Base-by-base conservation (phyloP, 495 filamentous ascomycete genomes). In the Clavariopsis aquatica region DNA sequence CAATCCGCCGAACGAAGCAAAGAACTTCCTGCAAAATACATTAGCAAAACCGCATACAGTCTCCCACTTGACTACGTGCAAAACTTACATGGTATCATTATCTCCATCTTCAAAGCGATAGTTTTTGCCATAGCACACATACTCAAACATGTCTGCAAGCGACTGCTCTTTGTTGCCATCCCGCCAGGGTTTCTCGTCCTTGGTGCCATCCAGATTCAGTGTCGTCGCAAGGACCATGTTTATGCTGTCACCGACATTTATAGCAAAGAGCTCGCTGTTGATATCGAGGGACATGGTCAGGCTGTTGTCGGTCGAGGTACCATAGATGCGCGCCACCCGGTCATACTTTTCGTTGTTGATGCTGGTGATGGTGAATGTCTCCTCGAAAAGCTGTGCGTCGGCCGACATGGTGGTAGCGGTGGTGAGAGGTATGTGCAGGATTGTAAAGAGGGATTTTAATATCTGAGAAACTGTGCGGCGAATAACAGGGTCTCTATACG, bases 41-140 rank as follows among this genome's bases (percentile, higher is more conserved):
- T 73, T 65, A 74, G 66, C 52, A 46, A 23, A 17, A 23, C 19
- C 13, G 15, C 29, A 17, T 31, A 6, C 54, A 52, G n/a, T 17
- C 15, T 17, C 41, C 41, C 22, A 27, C 0, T 13, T 31, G 24
- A 22, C 5, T 9, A 17, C 12, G 38, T 28, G 22, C 23, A 26
- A 17, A 58, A 66, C 46, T 54, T 52, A 58, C 60, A 62, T 34
- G 1, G 19, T 20, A 72, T 89, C 85, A 29, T 85, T 85, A 67
- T 89, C 86, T 10, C 83, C 89, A 75, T 97, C 94, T 77, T 95
- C 92, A 74, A 98, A 97, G 69, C 92, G 87, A 80, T 99, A 99
- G 34, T 96, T 88, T 85, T 97, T 98, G 63, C 94, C 94, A 76
- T 96, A 86, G 76, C 92, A 96, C 49, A 98, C 94, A 75, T 99